A percentile compares a stretch with the other conserved stretches of the same genome.
Conservation (phyloP, 2,329 filamentous ascomycete species). For the Verticillium longisporum region DNA sequence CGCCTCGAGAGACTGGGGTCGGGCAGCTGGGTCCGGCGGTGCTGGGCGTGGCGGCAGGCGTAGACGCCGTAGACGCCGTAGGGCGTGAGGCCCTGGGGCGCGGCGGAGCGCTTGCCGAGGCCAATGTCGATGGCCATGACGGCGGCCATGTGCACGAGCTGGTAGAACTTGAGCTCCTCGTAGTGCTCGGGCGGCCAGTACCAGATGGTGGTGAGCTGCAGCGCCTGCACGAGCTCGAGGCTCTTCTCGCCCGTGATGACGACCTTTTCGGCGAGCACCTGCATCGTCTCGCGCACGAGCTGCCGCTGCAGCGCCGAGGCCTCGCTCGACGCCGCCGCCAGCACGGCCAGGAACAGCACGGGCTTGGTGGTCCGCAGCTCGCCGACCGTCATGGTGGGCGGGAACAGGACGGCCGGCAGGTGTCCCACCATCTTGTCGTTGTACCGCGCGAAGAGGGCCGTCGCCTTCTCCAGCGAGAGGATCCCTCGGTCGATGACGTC, state of each 20-base stretch:
- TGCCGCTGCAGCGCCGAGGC: slow-evolving; percentile 48
- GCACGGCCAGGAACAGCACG: slow-evolving; percentile 62
- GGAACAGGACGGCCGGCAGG: slow-evolving; percentile 56
- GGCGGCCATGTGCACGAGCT: slow-evolving; percentile 73
- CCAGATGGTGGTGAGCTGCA: slow-evolving; percentile 73
- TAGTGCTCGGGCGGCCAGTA: slow-evolving; percentile 78
- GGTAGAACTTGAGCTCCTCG: slow-evolving; percentile 85
- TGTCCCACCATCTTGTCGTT: slow-evolving; percentile 53
- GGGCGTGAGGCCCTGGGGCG: slow-evolving; percentile 1
- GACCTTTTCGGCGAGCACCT: slow-evolving; percentile 65
- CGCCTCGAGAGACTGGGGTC: slow-evolving; percentile 48
- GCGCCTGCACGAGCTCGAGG: slow-evolving; percentile 73
- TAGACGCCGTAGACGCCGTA: slow-evolving; percentile 7
- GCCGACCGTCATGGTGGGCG: slow-evolving; percentile 41
- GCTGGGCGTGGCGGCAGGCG: slow-evolving; percentile 27
- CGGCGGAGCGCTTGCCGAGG: slow-evolving; percentile 47
- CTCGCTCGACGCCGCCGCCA: slow-evolving; percentile 58
- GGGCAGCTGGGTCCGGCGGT: slow-evolving; percentile 33
- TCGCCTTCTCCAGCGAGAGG: slow-evolving; percentile 47
- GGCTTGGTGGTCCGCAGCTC: slow-evolving; percentile 55
- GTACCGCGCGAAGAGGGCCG: slow-evolving; percentile 51
- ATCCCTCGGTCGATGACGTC: slow-evolving; percentile 55
- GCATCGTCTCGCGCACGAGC: slow-evolving; percentile 64
- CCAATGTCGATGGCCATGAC: slow-evolving; percentile 82
- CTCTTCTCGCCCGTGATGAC: slow-evolving; percentile 73